Evolutionary conservation across 2,329 filamentous ascomycete genomes (phyloP), one percentile per base, ranked within the genome.

Genomic region (Ceratocystis alfenasii): DNA sequence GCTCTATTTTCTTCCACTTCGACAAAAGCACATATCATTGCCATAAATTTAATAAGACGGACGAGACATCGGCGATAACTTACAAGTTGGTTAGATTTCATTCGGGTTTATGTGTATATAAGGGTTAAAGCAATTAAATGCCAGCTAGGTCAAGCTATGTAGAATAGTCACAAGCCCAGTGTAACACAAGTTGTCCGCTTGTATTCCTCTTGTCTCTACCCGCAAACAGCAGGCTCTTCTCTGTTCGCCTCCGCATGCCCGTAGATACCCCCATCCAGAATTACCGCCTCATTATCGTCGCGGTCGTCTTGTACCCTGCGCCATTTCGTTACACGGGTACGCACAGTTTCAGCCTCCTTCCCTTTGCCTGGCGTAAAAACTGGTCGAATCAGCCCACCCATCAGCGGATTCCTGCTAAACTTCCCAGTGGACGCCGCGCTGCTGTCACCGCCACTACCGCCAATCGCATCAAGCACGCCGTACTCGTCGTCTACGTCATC

Each of bases 371-470:
- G 75, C 74, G 65, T 63, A 28, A 65, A 84, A 4, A 85, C 81
- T 0, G 88, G 88, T 69, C 83, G 80, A 69, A 90, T 87, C 69
- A 90, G 71, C 0, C 80, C 80, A 1, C 83, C 82, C 12, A 89
- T 75, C 36, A 90, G 74, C 1, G 87, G 88, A 69, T 90, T 91
- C 66, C 77, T 80, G 70, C 85, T 87, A 70, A 88, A 90, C 1
- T 82, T 83, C 1, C 85, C 85, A 4, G 80, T 78, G n/a, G 70
- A 72, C 48, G 73, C 72, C 20, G 69, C 69, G 3, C 68, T 66
- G 17, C 25, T 0, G 69, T 63, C 17, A 22, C 48, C 25, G 59
- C 65, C 46, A 66, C 61, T 30, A 45, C 57, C 68, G 46, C 70
- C 15, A 64, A 65, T 53, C 2, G 59, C 63, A 60, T 65, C 59